These are phyloP conservation scores for Eutypella sp. DNA, from an alignment of 2,329 filamentous ascomycete species.

Conservation along the genomic window DNA sequence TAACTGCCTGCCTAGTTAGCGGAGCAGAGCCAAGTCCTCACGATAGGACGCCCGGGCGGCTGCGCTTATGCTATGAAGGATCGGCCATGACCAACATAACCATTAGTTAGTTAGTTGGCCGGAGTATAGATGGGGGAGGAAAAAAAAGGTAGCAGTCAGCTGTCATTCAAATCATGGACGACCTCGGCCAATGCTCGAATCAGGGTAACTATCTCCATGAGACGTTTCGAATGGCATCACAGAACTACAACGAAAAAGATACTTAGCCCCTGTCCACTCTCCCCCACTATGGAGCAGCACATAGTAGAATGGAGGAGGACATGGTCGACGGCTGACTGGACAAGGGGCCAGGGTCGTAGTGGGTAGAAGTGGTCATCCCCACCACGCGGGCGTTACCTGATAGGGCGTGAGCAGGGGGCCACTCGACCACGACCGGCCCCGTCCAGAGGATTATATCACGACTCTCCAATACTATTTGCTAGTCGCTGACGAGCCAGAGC, in stretches of 20 bases:
- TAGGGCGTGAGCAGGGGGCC: conserved; percentile 25
- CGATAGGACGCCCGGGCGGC: background rate
- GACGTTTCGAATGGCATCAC: background rate
- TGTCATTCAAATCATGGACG: too few relatives aligned
- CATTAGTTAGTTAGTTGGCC: too few relatives aligned
- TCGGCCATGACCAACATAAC: too few relatives aligned
- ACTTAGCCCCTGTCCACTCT: background rate
- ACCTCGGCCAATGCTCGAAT: too few relatives aligned
- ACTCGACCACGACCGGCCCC: conserved; percentile 23
- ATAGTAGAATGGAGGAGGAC: background rate
- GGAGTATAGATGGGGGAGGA: too few relatives aligned
- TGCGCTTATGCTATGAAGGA: background rate
- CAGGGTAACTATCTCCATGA: conserved; percentile 1
- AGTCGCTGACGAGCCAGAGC: conserved; percentile 23
- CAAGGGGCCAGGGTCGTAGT: background rate
- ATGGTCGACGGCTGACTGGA: background rate
- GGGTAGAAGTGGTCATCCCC: conserved; percentile 2
- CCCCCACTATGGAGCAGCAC: background rate
- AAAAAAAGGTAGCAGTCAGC: too few relatives aligned
- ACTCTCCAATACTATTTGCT: conserved; percentile 26
- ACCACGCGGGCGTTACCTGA: conserved; percentile 10
- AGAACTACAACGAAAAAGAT: background rate
- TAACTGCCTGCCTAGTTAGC: background rate
- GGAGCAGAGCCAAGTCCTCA: background rate
- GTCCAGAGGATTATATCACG: conserved; percentile 20